Percentiles rank a stretch among this genome's conserved stretches.
Evolutionary conservation across 176 grass and related monocot genomes (phyloP).

Genomic region (Avena atlantica): DNA sequence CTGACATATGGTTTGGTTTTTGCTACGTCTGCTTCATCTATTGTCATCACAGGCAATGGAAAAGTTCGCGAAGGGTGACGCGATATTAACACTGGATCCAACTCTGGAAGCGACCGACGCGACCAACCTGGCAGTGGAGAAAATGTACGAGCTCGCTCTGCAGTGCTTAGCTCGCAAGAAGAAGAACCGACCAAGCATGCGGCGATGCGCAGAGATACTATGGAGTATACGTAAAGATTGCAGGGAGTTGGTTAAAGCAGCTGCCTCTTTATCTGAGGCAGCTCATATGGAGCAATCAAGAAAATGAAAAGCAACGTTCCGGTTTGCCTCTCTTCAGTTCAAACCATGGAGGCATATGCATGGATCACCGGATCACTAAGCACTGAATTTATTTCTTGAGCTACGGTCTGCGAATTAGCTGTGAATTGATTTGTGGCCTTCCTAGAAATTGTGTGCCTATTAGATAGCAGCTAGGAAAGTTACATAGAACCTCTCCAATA

Average conservation of each 20-base stretch:
- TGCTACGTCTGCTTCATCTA: constrained; percentile 5
- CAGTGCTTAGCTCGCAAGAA: constrained; percentile 69
- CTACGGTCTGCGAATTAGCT: constrained; percentile 8
- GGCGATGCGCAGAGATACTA: constrained; percentile 69
- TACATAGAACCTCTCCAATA: not conserved
- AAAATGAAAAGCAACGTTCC: constrained; percentile 18
- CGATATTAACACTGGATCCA: constrained; percentile 65
- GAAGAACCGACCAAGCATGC: constrained; percentile 69
- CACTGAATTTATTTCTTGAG: constrained; percentile 26
- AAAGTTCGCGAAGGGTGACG: constrained; percentile 68
- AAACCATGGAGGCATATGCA: constrained; percentile 22
- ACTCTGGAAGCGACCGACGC: constrained; percentile 56
- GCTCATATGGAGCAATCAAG: constrained; percentile 35
- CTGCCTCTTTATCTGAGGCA: constrained; percentile 37
- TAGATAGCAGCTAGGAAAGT: constrained; percentile 16
- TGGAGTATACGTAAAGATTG: constrained; percentile 87
- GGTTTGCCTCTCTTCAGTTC: constrained; percentile 51
- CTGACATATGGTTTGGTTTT: not conserved
- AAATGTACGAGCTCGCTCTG: constrained; percentile 66
- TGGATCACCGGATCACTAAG: not conserved
- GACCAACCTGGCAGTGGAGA: constrained; percentile 59
- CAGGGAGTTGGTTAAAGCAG: constrained; percentile 53
- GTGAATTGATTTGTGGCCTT: constrained; percentile 26
- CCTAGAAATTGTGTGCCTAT: constrained; percentile 35
- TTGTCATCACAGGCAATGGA: constrained; percentile 62